Evolutionary conservation across 352 stramenopile species (phyloP).

Genomic region (Phytophthora nicotianae): DNA sequence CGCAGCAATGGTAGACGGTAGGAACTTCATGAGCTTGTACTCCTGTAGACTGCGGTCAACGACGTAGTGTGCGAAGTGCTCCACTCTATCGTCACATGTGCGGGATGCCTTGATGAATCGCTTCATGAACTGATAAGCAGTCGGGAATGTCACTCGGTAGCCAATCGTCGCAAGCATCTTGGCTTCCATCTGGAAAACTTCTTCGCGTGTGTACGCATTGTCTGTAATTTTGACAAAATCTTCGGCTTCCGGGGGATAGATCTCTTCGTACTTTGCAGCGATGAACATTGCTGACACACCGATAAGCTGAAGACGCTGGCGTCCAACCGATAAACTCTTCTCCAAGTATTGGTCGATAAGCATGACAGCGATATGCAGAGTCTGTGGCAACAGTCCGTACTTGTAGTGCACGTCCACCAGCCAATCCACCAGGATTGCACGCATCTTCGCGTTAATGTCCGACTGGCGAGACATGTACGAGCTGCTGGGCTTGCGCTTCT

Average conservation of each 20-base stretch:
- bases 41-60: constrained; percentile 98
- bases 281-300: constrained; percentile 96
- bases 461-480: constrained; percentile 90
- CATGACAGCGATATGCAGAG: constrained; percentile 84
- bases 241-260: constrained; percentile 92
- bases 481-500: constrained; percentile 59
- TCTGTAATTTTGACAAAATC: constrained; percentile 98
- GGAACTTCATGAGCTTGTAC: constrained; percentile 98
- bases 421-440: constrained; percentile 99
- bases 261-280: constrained; percentile 98
- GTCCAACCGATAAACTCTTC: constrained; percentile 66
- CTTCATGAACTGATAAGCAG: constrained; percentile 86
- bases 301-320: constrained; percentile 95
- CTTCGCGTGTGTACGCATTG: constrained; percentile 91
- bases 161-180: constrained; percentile 71
- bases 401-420: constrained; percentile 93
- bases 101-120: constrained; percentile 86
- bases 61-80: constrained; percentile 96
- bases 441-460: constrained; percentile 99
- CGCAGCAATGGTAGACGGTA: constrained; percentile 97
- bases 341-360: constrained; percentile 86
- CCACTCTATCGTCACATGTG: constrained; percentile 72
- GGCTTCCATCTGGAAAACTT: constrained; percentile 86
- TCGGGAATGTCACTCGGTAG: constrained; percentile 86
- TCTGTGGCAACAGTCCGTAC: constrained; percentile 80